phyloP scores from a whole-genome alignment of 768 basidiomycete genomes.

The Hygrocybe coccinea region DNA sequence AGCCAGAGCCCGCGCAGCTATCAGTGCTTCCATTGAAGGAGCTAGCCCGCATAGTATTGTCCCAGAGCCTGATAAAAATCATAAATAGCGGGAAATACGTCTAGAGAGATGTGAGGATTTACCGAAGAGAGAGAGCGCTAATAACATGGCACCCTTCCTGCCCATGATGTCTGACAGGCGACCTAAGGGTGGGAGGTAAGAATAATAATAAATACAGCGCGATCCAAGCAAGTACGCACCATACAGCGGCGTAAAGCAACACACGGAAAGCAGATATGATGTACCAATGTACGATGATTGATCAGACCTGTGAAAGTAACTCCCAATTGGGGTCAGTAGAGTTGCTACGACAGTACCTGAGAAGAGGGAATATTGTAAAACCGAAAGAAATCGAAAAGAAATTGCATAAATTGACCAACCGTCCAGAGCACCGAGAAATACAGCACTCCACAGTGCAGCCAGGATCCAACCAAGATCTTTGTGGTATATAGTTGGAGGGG shows the following conservation, averaged over 20 bases:
- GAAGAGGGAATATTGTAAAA: slow-evolving; percentile 11
- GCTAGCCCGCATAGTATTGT: slow-evolving; percentile 85
- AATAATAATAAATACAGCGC: background rate
- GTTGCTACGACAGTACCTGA: slow-evolving; percentile 85
- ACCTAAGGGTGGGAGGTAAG: slow-evolving; percentile 42
- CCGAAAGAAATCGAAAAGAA: slow-evolving; percentile 7
- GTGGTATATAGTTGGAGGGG: slow-evolving; percentile 44
- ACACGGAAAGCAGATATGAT: slow-evolving; percentile 80
- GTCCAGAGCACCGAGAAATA: slow-evolving; percentile 81
- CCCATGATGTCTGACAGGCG: slow-evolving; percentile 82
- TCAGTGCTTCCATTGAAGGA: slow-evolving; percentile 77
- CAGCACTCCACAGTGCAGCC: slow-evolving; percentile 74
- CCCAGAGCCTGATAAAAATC: slow-evolving; percentile 53
- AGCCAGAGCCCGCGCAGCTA: slow-evolving; percentile 76
- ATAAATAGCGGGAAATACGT: background rate
- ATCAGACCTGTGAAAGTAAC: slow-evolving; percentile 73
- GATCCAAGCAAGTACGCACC: slow-evolving; percentile 40
- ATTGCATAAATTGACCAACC: slow-evolving; percentile 41
- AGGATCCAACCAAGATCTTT: slow-evolving; percentile 68
- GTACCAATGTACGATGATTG: slow-evolving; percentile 86
- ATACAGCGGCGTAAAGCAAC: slow-evolving; percentile 88
- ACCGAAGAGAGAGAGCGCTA: slow-evolving; percentile 83
- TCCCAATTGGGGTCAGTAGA: slow-evolving; percentile 78
- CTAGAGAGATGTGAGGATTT: slow-evolving; percentile 13
- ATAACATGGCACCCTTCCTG: slow-evolving; percentile 80